Evolutionary conservation across 2,329 filamentous ascomycete genomes (phyloP).

Genomic region (Raffaelea arxii): DNA sequence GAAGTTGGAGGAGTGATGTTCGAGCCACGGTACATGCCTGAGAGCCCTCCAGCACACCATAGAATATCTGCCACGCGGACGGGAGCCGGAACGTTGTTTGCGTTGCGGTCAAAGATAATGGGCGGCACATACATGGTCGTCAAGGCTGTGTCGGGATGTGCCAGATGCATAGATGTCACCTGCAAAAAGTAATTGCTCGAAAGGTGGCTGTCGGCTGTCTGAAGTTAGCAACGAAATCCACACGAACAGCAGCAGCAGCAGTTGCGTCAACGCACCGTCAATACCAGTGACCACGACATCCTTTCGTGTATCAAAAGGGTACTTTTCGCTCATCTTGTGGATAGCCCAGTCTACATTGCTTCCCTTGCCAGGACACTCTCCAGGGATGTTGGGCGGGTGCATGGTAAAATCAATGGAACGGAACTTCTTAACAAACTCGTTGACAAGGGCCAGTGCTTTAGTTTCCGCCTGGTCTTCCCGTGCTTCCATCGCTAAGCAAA

Average conservation of each 20-base stretch:
- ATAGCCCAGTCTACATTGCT: constrained; percentile 67
- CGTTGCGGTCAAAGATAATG: constrained; percentile 66
- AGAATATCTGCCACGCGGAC: constrained; percentile 64
- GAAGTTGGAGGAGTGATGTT: constrained; percentile 61
- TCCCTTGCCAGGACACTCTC: constrained; percentile 63
- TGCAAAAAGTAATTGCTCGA: constrained; percentile 57
- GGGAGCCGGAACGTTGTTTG: constrained; percentile 55
- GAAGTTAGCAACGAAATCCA: constrained; percentile 8
- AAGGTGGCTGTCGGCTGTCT: constrained; percentile 59
- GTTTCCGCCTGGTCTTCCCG: constrained; percentile 50
- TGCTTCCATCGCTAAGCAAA: constrained; percentile 65
- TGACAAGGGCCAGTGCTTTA: constrained; percentile 54
- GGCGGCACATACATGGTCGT: constrained; percentile 61
- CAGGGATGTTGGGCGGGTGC: constrained; percentile 55
- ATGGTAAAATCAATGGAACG: constrained; percentile 57
- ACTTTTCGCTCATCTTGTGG: constrained; percentile 53
- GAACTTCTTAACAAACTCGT: constrained; percentile 55
- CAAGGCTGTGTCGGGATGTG: constrained; percentile 46
- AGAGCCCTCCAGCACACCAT: constrained; percentile 63
- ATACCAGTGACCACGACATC: constrained; percentile 63
- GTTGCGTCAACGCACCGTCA: constrained; percentile 46
- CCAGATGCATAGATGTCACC: constrained; percentile 53
- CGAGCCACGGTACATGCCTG: constrained; percentile 55
- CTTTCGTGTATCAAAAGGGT: constrained; percentile 39
- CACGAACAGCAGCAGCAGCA: neutral